Evolutionary conservation across 306 rosid genomes (phyloP), one percentile per base, ranked within the genome.

Genomic region (Morella rubra): DNA sequence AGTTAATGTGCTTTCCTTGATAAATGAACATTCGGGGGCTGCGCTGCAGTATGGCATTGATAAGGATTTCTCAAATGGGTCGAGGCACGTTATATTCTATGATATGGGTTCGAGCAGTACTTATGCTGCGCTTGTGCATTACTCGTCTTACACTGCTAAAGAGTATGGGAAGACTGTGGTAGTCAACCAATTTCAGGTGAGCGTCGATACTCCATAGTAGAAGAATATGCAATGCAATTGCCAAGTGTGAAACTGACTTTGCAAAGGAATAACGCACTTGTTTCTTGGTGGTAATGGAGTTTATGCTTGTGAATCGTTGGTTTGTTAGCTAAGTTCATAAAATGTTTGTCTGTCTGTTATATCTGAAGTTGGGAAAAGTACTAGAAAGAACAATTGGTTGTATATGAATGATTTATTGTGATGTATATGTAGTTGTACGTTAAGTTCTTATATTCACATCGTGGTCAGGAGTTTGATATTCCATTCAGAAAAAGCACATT

Each of bases 11-110:
- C 93, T 95, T 51, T 88, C 99, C 19, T 71, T 95, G 89, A 82
- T 89, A 55, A 92, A 95, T 71, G 99, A 92, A 84, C 90, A 95
- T 81, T 92, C 97, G 4, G 99, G 99, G 18, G 99, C 99, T 1
- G 99, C 99, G 20, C 79, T 95, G 81, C 99, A 95, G 83, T 95
- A 95, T 77, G 99, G 99, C 55, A 95, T 95, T 32, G 99, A 92
- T 77, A 95, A 95, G 86, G 93, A 95, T 81, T 95, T 95, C 76
- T 85, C 97, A 0, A 95, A 95, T 54, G 96, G 73, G 73, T 84
- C 99, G 0, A 87, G 93, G 78, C 92, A 92, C 83, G 97, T 95
- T 32, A 82, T 95, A 51, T 91, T 95, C 85, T 95, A 95, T 18
- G 99, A 95, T 80, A 95, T 92, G 99, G 99, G 99, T 56, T 83